Base-by-base conservation (phyloP, 2,329 filamentous ascomycete genomes). In the Tolypocladium album region DNA sequence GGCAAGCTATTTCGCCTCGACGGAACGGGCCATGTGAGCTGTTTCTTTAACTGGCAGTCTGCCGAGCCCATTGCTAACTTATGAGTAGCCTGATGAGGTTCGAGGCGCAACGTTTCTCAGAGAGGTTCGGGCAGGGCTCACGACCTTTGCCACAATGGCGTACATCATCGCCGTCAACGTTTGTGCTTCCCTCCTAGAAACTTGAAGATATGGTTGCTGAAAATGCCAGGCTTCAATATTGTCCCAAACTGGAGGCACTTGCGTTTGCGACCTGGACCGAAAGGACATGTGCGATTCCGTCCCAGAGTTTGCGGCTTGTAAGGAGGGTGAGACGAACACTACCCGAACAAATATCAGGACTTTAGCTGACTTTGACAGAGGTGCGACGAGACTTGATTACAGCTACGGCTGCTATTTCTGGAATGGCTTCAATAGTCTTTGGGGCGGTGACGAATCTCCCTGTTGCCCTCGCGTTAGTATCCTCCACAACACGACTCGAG, bases 371-470 rank as follows among this genome's bases (percentile, higher is more conserved):
- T 43, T 11, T 27, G 60, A 17, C 59, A 79, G 85, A 79, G 53
- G 73, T 95, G 63, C 87, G 89, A 64, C 83, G 88, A 39, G 90
- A 95, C 71, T 76, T 94, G 22, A 86, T 94, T 60, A 95, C 90
- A 1, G 88, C 89, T 4, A 95, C 91, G 0, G 88, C 90, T n/a
- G 89, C 89, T 12, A 83, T 94, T 58, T 79, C 89, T 7, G 90
- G 89, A 8, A 77, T 94, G 61, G 82, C 88, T 1, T 88, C 87
- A 31, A 86, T 95, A 66, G 78, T 82, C 61, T 93, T 95, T 76
- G 90, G 91, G 4, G 80, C 93, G 24, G 79, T 92, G 58, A 91
- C 90, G 36, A 95, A 95, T 66, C 81, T 94, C 58, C 90, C 90
- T 0, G 74, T 76, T 55, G 74, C 74, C 6, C 68, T 76, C 52